These are phyloP conservation scores for Bifiguratus adelaidae DNA, from an alignment of 192 early-diverging fungal genomes.

Conservation along the genomic window DNA sequence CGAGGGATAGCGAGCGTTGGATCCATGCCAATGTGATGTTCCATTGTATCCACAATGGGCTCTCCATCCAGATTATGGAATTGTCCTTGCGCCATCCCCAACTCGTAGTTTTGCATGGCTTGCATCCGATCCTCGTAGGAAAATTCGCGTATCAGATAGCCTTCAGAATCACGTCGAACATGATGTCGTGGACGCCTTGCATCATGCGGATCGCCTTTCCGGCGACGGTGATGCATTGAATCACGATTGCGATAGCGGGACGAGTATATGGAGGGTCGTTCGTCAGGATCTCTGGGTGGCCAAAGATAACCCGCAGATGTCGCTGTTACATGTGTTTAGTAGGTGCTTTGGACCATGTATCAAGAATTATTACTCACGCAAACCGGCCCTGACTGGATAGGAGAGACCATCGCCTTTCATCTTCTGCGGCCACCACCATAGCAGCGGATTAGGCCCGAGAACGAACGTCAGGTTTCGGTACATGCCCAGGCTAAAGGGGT, in stretches of 20 bases:
- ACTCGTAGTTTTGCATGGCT: conserved; percentile 2
- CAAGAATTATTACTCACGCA: not conserved
- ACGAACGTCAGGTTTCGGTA: conserved; percentile 62
- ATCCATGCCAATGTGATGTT: too few species aligned
- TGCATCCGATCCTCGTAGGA: conserved; percentile 13
- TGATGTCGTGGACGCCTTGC: conserved; percentile 5
- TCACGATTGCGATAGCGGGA: not conserved
- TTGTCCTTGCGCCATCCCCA: not conserved
- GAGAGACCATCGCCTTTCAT: conserved; percentile 53
- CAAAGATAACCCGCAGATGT: conserved; percentile 7
- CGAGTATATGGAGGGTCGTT: conserved; percentile 7
- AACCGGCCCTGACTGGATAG: conserved; percentile 38
- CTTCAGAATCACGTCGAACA: conserved; percentile 27
- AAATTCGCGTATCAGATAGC: conserved; percentile 21
- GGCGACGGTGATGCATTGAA: not conserved
- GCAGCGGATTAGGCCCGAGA: conserved; percentile 51
- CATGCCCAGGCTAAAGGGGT: conserved; percentile 77
- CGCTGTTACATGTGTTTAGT: conserved; percentile 8
- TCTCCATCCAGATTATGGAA: not conserved
- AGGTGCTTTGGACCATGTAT: not conserved
- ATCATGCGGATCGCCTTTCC: not conserved
- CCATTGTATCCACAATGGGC: not conserved
- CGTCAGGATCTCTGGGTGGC: conserved; percentile 19
- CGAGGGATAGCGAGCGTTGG: too few species aligned
- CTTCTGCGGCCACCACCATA: conserved; percentile 70